phyloP scores from a whole-genome alignment of 768 basidiomycete species.

The Leccinum imitatum region DNA sequence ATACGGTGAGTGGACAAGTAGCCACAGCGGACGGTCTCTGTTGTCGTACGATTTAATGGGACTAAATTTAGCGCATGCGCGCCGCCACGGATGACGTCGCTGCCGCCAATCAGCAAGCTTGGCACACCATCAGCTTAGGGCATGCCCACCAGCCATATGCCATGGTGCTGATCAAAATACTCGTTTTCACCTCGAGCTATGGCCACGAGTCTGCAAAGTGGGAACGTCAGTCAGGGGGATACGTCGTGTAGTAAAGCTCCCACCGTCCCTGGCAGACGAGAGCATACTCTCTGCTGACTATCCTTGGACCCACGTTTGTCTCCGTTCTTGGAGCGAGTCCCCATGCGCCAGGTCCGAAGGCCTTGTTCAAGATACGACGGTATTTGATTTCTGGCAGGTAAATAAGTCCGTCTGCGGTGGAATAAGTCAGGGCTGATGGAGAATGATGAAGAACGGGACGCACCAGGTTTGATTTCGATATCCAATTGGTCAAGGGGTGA shows the following conservation, averaged over 20 bases:
- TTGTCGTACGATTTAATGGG: no score
- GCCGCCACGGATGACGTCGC: no score
- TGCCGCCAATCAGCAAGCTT: no score
- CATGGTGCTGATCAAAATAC: not conserved
- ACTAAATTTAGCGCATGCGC: no score
- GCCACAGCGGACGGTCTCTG: no score
- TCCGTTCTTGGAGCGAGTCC: slow-evolving; percentile 92
- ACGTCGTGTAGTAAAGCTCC: no score
- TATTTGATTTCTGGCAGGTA: slow-evolving; percentile 99
- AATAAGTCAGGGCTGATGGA: not conserved
- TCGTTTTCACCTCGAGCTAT: no score
- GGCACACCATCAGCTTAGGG: not conserved
- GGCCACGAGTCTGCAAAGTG: no score
- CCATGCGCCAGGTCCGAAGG: slow-evolving; percentile 97
- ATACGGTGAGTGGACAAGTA: no score
- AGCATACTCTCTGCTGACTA: slow-evolving; percentile 93
- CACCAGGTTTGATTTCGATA: slow-evolving; percentile 93
- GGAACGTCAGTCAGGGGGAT: no score
- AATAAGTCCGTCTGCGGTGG: slow-evolving; percentile 73
- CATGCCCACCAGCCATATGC: slow-evolving; percentile 9
- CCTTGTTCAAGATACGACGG: slow-evolving; percentile 84
- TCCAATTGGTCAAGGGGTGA: slow-evolving; percentile 74
- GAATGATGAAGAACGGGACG: slow-evolving; percentile 17
- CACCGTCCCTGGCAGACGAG: slow-evolving; percentile 68
- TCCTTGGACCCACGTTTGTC: slow-evolving; percentile 82